phyloP scores from a whole-genome alignment of 805 yeast genomes.

The Saccharomycodes ludwigii region DNA sequence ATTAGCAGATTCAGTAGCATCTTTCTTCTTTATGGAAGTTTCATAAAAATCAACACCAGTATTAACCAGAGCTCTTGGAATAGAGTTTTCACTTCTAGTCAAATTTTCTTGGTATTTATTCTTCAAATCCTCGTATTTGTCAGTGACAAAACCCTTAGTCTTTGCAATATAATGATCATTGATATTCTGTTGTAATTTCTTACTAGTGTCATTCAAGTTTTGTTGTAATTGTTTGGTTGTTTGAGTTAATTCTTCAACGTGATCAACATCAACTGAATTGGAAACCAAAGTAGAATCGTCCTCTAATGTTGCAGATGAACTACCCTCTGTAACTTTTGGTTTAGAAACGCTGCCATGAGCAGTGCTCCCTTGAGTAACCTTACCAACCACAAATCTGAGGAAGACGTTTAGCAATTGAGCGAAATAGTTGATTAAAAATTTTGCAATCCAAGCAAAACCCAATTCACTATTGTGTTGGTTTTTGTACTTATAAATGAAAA shows the following conservation, averaged over 20 bases:
- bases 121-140: conserved; percentile 12
- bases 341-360: conserved; percentile 21
- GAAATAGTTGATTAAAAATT: no score
- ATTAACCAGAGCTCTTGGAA: conserved; percentile 21
- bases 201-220: no score
- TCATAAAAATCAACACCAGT: conserved; percentile 22
- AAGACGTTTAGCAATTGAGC: no score
- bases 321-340: conserved; percentile 5
- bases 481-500: conserved; percentile 10
- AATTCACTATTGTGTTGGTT: conserved; percentile 11
- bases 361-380: conserved; percentile 19
- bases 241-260: conserved; percentile 17
- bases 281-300: conserved; percentile 5
- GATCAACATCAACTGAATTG: conserved; percentile 10
- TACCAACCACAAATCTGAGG: conserved; percentile 19
- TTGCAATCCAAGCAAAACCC: no score
- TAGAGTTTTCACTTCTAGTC: conserved; percentile 17
- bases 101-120: conserved; percentile 18
- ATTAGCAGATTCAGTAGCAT: conserved; percentile 3
- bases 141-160: conserved; percentile 15
- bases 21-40: conserved; percentile 17
- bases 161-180: conserved; percentile 14
- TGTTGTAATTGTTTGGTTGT: conserved; percentile 19
- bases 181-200: conserved; percentile 15
- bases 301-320: conserved; percentile 2